These are phyloP conservation scores for Mediolabrus comicus DNA, from an alignment of 108 stramenopile species.

Conservation along the genomic window DNA sequence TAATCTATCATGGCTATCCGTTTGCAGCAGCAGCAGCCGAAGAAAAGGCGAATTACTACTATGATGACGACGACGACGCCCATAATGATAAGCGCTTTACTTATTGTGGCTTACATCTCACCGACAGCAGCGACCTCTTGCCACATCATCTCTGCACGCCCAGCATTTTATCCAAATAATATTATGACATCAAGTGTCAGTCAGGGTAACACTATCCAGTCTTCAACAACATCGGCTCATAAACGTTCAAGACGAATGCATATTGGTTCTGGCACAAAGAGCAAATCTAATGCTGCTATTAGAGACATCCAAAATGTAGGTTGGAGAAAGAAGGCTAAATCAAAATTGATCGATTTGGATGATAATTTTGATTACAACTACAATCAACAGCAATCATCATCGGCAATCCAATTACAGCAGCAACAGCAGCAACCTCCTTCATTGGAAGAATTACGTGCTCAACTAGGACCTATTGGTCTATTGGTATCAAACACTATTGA, in stretches of 20 bases:
- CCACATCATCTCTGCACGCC: neutral
- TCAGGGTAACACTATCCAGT: neutral
- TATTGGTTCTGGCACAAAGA: neutral
- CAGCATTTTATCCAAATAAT: neutral
- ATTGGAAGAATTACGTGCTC: slow-evolving; percentile 41
- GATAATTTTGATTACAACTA: neutral
- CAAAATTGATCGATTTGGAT: neutral
- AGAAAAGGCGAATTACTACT: neutral
- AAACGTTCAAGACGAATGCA: neutral
- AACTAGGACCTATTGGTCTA: slow-evolving; percentile 58
- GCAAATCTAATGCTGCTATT: neutral
- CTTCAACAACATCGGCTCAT: neutral
- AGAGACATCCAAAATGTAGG: neutral
- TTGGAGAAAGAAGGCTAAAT: neutral
- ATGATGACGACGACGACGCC: no score
- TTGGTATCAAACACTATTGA: slow-evolving; percentile 61
- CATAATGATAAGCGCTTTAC: neutral
- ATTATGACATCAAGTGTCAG: neutral
- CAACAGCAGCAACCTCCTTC: slow-evolving; percentile 18
- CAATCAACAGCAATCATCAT: neutral
- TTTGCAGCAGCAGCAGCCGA: neutral
- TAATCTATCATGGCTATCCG: no score
- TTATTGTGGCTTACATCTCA: neutral
- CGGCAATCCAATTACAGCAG: neutral
- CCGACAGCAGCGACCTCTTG: neutral